phyloP scores from a whole-genome alignment of 176 grass and related monocot genomes.

The Oropetium thomaeum region DNA sequence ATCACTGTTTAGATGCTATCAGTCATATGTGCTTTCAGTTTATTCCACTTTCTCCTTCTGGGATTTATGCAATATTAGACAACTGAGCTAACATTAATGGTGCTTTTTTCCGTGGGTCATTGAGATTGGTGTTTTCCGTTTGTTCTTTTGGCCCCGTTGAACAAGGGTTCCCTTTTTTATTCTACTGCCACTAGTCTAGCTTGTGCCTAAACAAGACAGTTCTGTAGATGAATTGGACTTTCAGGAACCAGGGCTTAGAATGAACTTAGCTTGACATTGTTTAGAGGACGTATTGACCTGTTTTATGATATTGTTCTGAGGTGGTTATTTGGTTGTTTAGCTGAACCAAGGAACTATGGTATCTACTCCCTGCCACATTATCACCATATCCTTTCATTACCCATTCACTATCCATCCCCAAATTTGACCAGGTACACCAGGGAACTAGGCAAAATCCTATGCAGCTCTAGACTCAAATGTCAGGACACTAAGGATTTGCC shows the following conservation, averaged over 20 bases:
- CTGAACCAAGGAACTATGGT: slow-evolving; percentile 16
- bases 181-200: background rate
- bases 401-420: background rate
- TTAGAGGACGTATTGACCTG: too few species aligned
- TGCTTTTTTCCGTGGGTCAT: too few species aligned
- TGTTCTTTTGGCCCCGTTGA: too few species aligned
- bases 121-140: too few species aligned
- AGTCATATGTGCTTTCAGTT: background rate
- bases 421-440: background rate
- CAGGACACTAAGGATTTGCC: slow-evolving; percentile 22
- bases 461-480: slow-evolving; percentile 27
- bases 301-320: background rate
- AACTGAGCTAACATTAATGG: too few species aligned
- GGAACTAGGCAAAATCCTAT: slow-evolving; percentile 11
- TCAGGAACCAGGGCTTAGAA: too few species aligned
- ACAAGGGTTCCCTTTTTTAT: too few species aligned
- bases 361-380: slow-evolving; percentile 20
- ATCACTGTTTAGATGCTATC: background rate
- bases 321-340: slow-evolving; percentile 22
- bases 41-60: background rate
- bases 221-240: background rate
- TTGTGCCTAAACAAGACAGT: background rate
- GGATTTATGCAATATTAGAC: too few species aligned
- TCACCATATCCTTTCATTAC: slow-evolving; percentile 2
- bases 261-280: too few species aligned